A percentile compares a stretch with the other conserved stretches of the same genome.
phyloP scores from a whole-genome alignment of 208 protist species.

The Crithidia bombi region DNA sequence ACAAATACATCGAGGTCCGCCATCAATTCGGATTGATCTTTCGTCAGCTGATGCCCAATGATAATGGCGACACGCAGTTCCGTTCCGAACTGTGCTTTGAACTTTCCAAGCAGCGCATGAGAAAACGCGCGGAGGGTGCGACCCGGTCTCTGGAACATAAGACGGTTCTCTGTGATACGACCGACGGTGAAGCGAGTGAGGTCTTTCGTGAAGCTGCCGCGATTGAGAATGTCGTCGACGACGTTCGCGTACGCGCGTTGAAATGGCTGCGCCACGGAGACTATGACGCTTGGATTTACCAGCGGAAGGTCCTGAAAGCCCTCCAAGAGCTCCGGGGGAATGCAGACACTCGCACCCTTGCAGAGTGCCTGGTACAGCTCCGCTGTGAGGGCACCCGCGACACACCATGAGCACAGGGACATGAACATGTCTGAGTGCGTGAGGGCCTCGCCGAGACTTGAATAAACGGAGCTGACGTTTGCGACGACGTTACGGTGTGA shows the following conservation, averaged over 20 bases:
- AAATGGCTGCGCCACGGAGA: slow-evolving; percentile 84
- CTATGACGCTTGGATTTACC: slow-evolving; percentile 88
- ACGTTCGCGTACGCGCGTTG: slow-evolving; percentile 89
- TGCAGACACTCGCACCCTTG: slow-evolving; percentile 86
- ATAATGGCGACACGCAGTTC: slow-evolving; percentile 88
- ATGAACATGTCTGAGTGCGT: slow-evolving; percentile 91
- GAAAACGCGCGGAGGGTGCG: slow-evolving; percentile 76
- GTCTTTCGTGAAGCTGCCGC: slow-evolving; percentile 78
- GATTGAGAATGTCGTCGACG: slow-evolving; percentile 89
- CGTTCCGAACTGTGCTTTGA: slow-evolving; percentile 88
- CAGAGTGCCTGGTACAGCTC: slow-evolving; percentile 90
- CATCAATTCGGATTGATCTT: slow-evolving; percentile 87
- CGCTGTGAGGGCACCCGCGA: slow-evolving; percentile 76
- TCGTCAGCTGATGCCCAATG: slow-evolving; percentile 82
- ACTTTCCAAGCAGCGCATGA: slow-evolving; percentile 80
- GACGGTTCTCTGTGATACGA: slow-evolving; percentile 85
- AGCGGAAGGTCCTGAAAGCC: slow-evolving; percentile 88
- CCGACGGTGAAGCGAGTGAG: slow-evolving; percentile 85
- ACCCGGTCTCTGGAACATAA: slow-evolving; percentile 88
- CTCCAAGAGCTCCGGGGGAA: slow-evolving; percentile 87
- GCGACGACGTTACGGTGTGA: slow-evolving; percentile 93
- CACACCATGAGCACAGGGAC: slow-evolving; percentile 92
- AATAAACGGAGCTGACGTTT: slow-evolving; percentile 88
- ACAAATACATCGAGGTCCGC: slow-evolving; percentile 91
- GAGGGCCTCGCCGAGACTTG: slow-evolving; percentile 79